Evolutionary conservation across 192 early-diverging fungal genomes (phyloP).

Genomic region (Entomortierella chlamydospora): DNA sequence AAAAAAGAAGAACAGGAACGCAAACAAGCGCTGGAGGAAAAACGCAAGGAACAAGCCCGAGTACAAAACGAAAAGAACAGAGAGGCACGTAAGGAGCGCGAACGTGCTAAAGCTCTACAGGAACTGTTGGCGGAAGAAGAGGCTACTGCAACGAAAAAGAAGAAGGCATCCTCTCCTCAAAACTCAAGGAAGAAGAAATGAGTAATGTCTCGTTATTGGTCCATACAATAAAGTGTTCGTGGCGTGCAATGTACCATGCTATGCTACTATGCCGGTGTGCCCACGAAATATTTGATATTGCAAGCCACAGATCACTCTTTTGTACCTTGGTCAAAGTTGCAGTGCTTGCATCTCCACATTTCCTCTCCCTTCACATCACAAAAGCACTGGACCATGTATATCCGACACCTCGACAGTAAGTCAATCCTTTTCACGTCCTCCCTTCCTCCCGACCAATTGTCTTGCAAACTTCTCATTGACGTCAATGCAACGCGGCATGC

Average conservation of each 20-base stretch:
- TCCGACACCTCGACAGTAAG: constrained; percentile 13
- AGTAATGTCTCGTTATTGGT: too few relatives aligned
- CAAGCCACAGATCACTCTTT: too few relatives aligned
- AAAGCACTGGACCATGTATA: neutral
- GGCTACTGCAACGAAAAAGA: constrained; percentile 23
- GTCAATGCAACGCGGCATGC: neutral
- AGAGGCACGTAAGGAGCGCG: constrained; percentile 44
- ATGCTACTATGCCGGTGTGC: too few relatives aligned
- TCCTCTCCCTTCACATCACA: neutral
- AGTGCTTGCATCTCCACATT: too few relatives aligned
- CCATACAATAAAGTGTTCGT: too few relatives aligned
- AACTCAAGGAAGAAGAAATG: neutral
- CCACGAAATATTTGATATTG: too few relatives aligned
- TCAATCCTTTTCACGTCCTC: neutral
- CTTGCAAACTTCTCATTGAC: neutral
- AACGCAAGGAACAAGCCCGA: constrained; percentile 56
- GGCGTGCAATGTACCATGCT: too few relatives aligned
- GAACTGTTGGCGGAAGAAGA: constrained; percentile 57
- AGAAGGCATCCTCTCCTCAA: neutral
- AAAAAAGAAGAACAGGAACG: constrained; percentile 64
- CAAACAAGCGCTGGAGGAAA: constrained; percentile 56
- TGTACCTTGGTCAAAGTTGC: too few relatives aligned
- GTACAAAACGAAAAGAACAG: constrained; percentile 58
- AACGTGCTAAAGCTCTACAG: constrained; percentile 58
- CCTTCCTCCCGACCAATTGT: neutral